Percentiles rank a stretch among this genome's conserved stretches.
Conservation (phyloP, 352 stramenopile species). For the Phytophthora constricta region DNA sequence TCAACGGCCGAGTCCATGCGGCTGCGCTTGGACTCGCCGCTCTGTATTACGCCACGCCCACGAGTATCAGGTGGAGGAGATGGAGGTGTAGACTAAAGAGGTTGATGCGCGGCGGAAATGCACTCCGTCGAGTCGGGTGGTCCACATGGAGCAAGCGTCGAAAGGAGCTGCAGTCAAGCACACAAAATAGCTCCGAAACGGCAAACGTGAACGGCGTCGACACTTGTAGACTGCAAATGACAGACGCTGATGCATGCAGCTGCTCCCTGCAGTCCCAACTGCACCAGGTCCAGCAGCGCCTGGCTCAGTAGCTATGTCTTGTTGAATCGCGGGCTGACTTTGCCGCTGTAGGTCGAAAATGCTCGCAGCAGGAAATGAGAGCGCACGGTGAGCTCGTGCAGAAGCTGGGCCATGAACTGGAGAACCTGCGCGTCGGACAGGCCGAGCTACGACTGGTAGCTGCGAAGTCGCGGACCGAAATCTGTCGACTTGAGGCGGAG, state of each 20-base stretch:
- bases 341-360: conserved; percentile 41
- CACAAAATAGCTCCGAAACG: conserved; percentile 17
- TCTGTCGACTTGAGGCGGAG: conserved; percentile 54
- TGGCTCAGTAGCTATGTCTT: not conserved
- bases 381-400: conserved; percentile 48
- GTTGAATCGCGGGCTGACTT: not conserved
- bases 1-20: too few species aligned
- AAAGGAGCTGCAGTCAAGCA: conserved; percentile 3
- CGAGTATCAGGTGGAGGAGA: too few species aligned
- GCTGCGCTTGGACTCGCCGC: too few species aligned
- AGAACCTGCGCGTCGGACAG: conserved; percentile 24
- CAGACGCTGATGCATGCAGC: conserved; percentile 2
- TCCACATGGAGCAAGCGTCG: too few species aligned
- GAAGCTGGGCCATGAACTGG: conserved; percentile 43
- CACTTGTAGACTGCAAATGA: conserved; percentile 9
- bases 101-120: too few species aligned
- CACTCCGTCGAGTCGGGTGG: too few species aligned
- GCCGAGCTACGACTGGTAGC: conserved; percentile 47
- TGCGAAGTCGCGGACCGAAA: conserved; percentile 53
- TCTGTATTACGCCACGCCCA: too few species aligned
- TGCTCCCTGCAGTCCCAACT: conserved; percentile 46
- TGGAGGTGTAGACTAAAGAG: too few species aligned
- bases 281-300: conserved; percentile 42
- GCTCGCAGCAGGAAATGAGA: conserved; percentile 58
- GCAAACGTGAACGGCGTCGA: not conserved